Percentiles rank a stretch among this genome's conserved stretches.
Conservation (phyloP, 345 rosid genomes). For the Clarkia xantiana region DNA sequence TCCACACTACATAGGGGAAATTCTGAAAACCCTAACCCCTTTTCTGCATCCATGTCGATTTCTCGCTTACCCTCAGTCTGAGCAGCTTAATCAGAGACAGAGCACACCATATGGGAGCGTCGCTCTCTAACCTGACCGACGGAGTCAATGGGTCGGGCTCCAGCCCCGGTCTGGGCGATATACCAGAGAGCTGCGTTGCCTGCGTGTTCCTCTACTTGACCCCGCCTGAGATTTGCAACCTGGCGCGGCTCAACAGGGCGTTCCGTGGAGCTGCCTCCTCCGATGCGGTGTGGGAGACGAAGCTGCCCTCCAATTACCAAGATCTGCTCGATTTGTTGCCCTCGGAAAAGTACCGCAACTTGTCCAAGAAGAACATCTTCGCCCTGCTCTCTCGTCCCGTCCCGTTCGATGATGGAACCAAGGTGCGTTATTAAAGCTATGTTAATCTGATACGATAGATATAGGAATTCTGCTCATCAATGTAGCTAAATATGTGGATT, state of each 20-base stretch:
- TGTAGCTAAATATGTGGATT: not conserved
- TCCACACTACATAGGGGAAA: too few species aligned
- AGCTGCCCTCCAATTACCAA: constrained; percentile 66
- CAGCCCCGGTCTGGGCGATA: constrained; percentile 75
- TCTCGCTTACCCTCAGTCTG: not conserved
- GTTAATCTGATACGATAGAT: not conserved
- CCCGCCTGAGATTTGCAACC: constrained; percentile 96
- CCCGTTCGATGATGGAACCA: constrained; percentile 56
- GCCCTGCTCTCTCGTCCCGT: constrained; percentile 72
- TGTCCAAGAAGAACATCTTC: constrained; percentile 68
- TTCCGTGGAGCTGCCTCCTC: constrained; percentile 92
- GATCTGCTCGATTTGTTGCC: constrained; percentile 80
- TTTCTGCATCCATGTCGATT: too few species aligned
- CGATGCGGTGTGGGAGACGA: constrained; percentile 80
- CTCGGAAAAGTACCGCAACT: constrained; percentile 41
- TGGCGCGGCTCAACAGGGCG: constrained; percentile 63
- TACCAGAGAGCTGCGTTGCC: constrained; percentile 90
- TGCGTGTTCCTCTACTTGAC: constrained; percentile 66
- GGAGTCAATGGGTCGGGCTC: constrained; percentile 29
- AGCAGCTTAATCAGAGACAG: not conserved
- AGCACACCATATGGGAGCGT: constrained; percentile 48
- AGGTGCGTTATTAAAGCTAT: constrained; percentile 24
- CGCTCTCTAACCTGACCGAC: constrained; percentile 64
- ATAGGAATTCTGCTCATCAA: constrained; percentile 5
- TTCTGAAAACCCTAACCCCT: too few species aligned